phyloP scores from a whole-genome alignment of 208 protist species.

The Crithidia expoeki region DNA sequence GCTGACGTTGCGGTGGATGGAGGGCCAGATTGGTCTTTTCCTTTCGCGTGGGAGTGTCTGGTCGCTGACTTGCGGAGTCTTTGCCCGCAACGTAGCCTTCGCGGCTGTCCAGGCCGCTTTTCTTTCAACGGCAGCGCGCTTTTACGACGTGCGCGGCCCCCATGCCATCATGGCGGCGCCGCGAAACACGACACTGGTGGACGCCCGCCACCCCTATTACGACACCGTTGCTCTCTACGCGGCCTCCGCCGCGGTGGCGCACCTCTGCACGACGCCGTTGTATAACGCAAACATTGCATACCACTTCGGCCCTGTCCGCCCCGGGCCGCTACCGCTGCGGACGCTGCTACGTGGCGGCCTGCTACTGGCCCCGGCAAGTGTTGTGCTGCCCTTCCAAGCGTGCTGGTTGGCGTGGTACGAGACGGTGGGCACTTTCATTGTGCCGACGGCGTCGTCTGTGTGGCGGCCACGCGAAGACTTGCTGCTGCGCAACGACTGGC shows the following conservation, averaged over 20 bases:
- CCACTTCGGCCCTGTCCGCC: slow-evolving; percentile 66
- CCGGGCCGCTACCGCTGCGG: slow-evolving; percentile 45
- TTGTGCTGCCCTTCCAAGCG: slow-evolving; percentile 64
- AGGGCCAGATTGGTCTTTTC: slow-evolving; percentile 70
- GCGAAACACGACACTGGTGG: slow-evolving; percentile 34
- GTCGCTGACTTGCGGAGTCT: slow-evolving; percentile 65
- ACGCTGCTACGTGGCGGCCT: slow-evolving; percentile 43
- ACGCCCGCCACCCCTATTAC: slow-evolving; percentile 83
- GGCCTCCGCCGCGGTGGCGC: slow-evolving; percentile 46
- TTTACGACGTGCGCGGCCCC: slow-evolving; percentile 7
- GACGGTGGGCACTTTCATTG: slow-evolving; percentile 64
- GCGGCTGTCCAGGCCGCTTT: slow-evolving; percentile 41
- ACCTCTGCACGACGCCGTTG: slow-evolving; percentile 57
- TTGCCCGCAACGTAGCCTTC: slow-evolving; percentile 49
- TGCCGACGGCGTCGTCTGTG: slow-evolving; percentile 74
- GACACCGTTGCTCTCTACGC: slow-evolving; percentile 44
- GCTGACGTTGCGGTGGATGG: slow-evolving; percentile 65
- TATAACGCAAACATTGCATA: slow-evolving; percentile 57
- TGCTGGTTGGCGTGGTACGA: slow-evolving; percentile 84
- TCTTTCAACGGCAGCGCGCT: slow-evolving; percentile 16
- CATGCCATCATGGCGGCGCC: slow-evolving; percentile 8
- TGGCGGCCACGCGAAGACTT: slow-evolving; percentile 61
- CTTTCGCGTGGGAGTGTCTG: slow-evolving; percentile 78
- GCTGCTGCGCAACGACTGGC: slow-evolving; percentile 50
- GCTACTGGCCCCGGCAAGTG: slow-evolving; percentile 37